A percentile compares a stretch with the other conserved stretches of the same genome.
Evolutionary conservation across 2,329 filamentous ascomycete species (phyloP).

Genomic region (Alternaria longipes): DNA sequence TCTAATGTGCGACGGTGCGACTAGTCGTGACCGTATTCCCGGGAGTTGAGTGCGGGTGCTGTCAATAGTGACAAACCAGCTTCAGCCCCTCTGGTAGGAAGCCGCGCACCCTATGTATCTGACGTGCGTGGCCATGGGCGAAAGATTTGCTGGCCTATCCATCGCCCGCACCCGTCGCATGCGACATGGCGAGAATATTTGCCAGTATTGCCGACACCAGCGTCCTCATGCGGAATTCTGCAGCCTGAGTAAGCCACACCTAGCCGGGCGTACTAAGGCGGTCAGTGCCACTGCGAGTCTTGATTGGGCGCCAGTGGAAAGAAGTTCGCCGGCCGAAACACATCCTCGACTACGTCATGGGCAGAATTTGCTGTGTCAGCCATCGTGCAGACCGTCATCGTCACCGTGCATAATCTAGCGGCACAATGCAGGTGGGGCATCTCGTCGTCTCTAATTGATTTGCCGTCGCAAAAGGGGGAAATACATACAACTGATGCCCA

Average conservation of each 20-base stretch:
- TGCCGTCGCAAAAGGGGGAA: background rate
- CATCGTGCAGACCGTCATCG: background rate
- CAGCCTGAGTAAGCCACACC: constrained; percentile 15
- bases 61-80: background rate
- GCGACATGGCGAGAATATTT: constrained; percentile 2
- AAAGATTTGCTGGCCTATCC: background rate
- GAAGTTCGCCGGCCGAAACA: constrained; percentile 4
- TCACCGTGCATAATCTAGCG: constrained; percentile 12
- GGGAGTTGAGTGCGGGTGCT: constrained; percentile 7
- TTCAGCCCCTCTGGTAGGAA: background rate
- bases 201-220: background rate
- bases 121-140: background rate
- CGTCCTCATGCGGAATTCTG: background rate
- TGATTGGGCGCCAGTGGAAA: constrained; percentile 1
- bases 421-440: constrained; percentile 1
- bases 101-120: background rate
- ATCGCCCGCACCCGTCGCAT: background rate
- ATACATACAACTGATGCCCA: background rate
- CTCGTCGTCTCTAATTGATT: background rate
- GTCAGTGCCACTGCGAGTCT: background rate
- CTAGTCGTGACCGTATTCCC: constrained; percentile 11
- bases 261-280: constrained; percentile 9
- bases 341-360: constrained; percentile 8
- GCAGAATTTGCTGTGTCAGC: constrained; percentile 14
- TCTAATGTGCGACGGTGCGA: constrained; percentile 10